These are phyloP conservation scores for Plicaturopsis crispa DNA, from an alignment of 768 basidiomycete genomes.

Conservation along the genomic window DNA sequence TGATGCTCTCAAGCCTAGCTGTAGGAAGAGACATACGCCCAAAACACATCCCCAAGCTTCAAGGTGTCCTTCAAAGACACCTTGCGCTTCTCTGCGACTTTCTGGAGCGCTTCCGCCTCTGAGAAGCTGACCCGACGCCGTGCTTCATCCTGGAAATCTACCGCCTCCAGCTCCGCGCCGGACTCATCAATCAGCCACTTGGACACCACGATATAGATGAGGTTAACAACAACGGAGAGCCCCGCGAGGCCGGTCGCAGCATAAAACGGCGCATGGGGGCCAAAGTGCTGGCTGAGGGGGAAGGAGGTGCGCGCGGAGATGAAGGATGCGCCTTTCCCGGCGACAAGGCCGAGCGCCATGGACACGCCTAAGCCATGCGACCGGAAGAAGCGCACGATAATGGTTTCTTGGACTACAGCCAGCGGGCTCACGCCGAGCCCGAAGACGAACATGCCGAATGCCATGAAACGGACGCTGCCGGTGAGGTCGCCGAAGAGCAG, in stretches of 20 bases:
- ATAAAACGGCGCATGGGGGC: conserved; percentile 69
- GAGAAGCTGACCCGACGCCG: conserved; percentile 36
- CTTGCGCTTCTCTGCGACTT: conserved; percentile 56
- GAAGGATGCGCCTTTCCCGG: conserved; percentile 75
- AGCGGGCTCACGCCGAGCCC: conserved; percentile 76
- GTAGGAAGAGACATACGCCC: conserved; percentile 44
- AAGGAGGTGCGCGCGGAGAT: conserved; percentile 68
- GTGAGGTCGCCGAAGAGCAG: conserved; percentile 61
- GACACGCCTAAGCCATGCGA: conserved; percentile 69
- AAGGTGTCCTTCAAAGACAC: conserved; percentile 56
- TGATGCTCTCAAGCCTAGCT: not conserved
- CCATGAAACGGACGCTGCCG: conserved; percentile 59
- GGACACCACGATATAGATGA: conserved; percentile 57
- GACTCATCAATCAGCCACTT: conserved; percentile 57
- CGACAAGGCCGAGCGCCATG: conserved; percentile 77
- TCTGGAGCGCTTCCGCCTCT: conserved; percentile 55
- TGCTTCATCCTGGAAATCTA: conserved; percentile 53
- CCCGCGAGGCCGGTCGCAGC: conserved; percentile 56
- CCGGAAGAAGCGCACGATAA: conserved; percentile 77
- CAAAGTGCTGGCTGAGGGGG: conserved; percentile 62
- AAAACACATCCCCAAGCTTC: conserved; percentile 68
- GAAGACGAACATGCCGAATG: conserved; percentile 70
- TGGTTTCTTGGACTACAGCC: conserved; percentile 78
- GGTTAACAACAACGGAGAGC: conserved; percentile 61
- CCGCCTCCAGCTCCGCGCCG: conserved; percentile 56